Conservation (phyloP, 2,329 filamentous ascomycete genomes). For the Aspergillus hortae region DNA sequence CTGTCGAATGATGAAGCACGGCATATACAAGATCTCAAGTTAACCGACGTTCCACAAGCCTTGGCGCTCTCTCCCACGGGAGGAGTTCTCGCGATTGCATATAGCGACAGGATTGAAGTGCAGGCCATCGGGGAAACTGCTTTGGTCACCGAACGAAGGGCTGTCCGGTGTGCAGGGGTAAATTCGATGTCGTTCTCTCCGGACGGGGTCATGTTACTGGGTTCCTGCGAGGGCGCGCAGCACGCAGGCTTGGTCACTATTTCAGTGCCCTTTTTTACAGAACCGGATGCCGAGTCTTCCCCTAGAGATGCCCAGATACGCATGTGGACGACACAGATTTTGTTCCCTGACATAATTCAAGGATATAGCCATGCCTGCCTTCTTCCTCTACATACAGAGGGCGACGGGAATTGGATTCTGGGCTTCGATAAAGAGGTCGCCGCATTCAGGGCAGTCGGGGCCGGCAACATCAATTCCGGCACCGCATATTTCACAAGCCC, state of each 20-base stretch:
- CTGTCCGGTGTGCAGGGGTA: slow-evolving; percentile 74
- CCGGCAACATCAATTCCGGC: slow-evolving; percentile 70
- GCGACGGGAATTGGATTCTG: slow-evolving; percentile 70
- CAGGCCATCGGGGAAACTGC: slow-evolving; percentile 66
- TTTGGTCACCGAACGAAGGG: slow-evolving; percentile 63
- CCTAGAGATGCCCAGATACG: slow-evolving; percentile 62
- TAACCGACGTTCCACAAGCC: slow-evolving; percentile 74
- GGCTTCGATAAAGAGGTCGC: slow-evolving; percentile 74
- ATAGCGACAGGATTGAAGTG: slow-evolving; percentile 85
- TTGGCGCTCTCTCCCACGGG: slow-evolving; percentile 79
- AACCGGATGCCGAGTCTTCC: slow-evolving; percentile 48
- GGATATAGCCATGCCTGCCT: slow-evolving; percentile 75
- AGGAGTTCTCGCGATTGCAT: slow-evolving; percentile 77
- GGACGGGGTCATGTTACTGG: slow-evolving; percentile 74
- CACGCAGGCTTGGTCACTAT: slow-evolving; percentile 71
- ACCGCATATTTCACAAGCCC: slow-evolving; percentile 78
- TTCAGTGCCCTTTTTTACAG: slow-evolving; percentile 74
- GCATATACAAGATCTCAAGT: slow-evolving; percentile 68
- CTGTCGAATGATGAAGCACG: slow-evolving; percentile 62
- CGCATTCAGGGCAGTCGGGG: slow-evolving; percentile 72
- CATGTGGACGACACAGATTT: slow-evolving; percentile 80
- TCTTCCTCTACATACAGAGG: slow-evolving; percentile 48
- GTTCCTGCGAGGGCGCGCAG: slow-evolving; percentile 64
- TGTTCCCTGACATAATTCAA: slow-evolving; percentile 76
- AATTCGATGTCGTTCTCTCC: slow-evolving; percentile 72